Conservation (phyloP, 2,329 filamentous ascomycete genomes). For the Claviceps sorghi region DNA sequence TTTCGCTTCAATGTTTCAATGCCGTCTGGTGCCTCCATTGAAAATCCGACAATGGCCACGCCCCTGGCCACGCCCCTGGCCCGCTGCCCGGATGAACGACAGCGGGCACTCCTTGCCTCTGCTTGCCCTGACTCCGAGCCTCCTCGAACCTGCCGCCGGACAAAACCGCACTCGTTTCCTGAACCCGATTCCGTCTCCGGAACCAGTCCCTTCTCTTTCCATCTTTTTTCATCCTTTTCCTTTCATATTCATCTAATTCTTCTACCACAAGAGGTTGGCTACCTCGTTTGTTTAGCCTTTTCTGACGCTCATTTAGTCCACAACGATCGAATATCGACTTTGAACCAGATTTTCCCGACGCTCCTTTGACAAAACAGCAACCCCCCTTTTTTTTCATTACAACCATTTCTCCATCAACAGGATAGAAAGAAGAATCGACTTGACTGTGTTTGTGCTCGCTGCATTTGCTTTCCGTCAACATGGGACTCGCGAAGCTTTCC, state of each 20-base stretch:
- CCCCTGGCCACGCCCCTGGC: neutral
- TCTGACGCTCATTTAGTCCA: constrained; percentile 6
- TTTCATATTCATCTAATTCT: constrained; percentile 1
- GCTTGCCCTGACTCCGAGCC: neutral
- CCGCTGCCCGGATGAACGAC: neutral
- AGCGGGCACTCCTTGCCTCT: neutral
- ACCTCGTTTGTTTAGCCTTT: constrained; percentile 5
- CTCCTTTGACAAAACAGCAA: constrained; percentile 1
- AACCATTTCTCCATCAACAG: neutral
- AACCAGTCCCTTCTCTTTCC: neutral
- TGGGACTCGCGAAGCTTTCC: constrained; percentile 20
- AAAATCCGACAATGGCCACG: neutral
- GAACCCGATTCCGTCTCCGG: neutral
- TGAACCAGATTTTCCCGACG: constrained; percentile 1
- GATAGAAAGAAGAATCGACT: neutral
- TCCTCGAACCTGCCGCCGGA: neutral
- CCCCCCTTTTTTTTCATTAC: neutral
- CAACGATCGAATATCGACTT: neutral
- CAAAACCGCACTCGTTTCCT: constrained; percentile 4
- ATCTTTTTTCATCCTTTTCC: neutral
- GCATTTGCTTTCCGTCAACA: constrained; percentile 10
- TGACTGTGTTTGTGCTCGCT: neutral
- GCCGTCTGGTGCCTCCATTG: neutral
- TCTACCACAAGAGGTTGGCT: constrained; percentile 4
- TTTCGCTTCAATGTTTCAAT: neutral